Base-by-base conservation (phyloP, 140 eudicot genomes). In the Flaveria floridana region DNA sequence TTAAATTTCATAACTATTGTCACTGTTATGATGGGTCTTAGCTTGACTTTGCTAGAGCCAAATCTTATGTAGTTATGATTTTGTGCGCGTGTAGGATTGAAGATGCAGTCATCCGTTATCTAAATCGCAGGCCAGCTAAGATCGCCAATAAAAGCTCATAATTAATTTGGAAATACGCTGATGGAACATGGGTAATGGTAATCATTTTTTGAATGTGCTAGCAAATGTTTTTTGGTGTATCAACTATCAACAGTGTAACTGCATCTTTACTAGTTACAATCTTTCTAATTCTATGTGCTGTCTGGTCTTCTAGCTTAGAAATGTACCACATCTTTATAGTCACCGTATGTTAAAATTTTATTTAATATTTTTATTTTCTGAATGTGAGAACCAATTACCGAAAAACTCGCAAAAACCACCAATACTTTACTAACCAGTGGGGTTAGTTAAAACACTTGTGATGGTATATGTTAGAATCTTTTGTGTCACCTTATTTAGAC, bases 71-170 rank as follows among this genome's bases (percentile, higher is more conserved):
- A 8, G 42, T 73, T 76, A 3, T 72, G 28, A 64, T 53, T 75
- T 74, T 16, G 68, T 75, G 14, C 65, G 13, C 71, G 71, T 23
- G 82, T 77, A 91, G 97, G 97, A 88, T 91, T 79, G 95, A 91
- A 68, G 97, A 91, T 87, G 97, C 97, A 65, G 97, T 89, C 34
- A 82, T 91, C 39, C 96, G 90, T 19, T 89, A 89, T 74, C 79
- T 91, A 74, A 91, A 89, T 66, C 91, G 95, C 37, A 87, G 79
- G 73, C 87, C 91, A 34, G 41, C 41, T 34, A 34, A 34, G 41
- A 34, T 34, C 66, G 81, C 87, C 73, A 79, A 75, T 67, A 82
- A 82, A 82, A 86, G 83, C 88, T 81, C 87, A 68, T 86, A 80
- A 82, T 19, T 63, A 63, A 80, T 57, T 28, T 75, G 37, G 25